A percentile compares a stretch with the other conserved stretches of the same genome.
Evolutionary conservation across 2,329 filamentous ascomycete species (phyloP).

Genomic region (Apiospora aurea): DNA sequence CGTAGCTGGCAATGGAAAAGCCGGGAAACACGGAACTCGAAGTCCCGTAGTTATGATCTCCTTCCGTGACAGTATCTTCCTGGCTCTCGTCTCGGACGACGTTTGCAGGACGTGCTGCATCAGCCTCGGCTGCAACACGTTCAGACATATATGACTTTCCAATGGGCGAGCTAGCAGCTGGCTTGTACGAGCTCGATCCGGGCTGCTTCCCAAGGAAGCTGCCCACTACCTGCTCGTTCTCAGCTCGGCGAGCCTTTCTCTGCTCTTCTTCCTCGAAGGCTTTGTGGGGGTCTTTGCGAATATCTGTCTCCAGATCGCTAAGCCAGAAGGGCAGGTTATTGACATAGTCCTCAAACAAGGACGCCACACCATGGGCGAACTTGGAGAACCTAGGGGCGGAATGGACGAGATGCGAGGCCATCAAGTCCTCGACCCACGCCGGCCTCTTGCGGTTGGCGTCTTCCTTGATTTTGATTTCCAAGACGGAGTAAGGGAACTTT

Average conservation of each 20-base stretch:
- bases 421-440: conserved; percentile 90
- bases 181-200: conserved; percentile 58
- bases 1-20: conserved; percentile 83
- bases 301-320: conserved; percentile 88
- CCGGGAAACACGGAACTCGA: conserved; percentile 79
- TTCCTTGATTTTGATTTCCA: conserved; percentile 90
- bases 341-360: conserved; percentile 93
- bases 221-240: conserved; percentile 88
- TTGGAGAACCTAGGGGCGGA: conserved; percentile 92
- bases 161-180: conserved; percentile 70
- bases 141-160: conserved; percentile 70
- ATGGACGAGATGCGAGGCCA: conserved; percentile 91
- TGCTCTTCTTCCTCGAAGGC: conserved; percentile 94
- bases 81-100: conserved; percentile 33
- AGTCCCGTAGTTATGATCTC: conserved; percentile 39
- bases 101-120: conserved; percentile 31
- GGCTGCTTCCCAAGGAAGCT: conserved; percentile 73
- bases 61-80: conserved; percentile 45
- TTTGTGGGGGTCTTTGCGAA: conserved; percentile 87
- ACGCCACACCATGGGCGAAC: conserved; percentile 91
- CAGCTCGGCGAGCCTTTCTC: conserved; percentile 78
- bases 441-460: conserved; percentile 71
- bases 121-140: conserved; percentile 57
- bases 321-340: conserved; percentile 98
- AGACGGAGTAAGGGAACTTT: conserved; percentile 86